Percentiles rank a stretch among this genome's conserved stretches.
Conservation (phyloP, 441 rosid genomes). For the Corymbia citriodora region DNA sequence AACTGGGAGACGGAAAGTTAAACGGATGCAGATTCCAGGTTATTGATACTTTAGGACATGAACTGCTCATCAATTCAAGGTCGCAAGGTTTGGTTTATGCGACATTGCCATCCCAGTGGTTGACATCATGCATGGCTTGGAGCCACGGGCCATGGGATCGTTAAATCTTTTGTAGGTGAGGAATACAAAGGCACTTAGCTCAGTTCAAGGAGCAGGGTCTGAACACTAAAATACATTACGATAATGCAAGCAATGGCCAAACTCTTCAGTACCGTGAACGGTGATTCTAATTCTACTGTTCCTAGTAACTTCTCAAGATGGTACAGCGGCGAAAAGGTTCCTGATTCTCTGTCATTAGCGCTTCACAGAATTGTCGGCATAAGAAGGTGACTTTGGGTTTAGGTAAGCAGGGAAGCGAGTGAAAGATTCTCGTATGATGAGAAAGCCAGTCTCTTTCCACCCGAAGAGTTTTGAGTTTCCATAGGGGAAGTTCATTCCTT, state of each 20-base stretch:
- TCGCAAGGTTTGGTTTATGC: constrained; percentile 92
- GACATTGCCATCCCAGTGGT: constrained; percentile 95
- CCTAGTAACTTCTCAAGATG: neutral
- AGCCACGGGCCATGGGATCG: constrained; percentile 90
- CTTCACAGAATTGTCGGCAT: neutral
- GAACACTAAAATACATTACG: constrained; percentile 83
- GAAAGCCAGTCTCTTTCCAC: too few species aligned
- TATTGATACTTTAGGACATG: constrained; percentile 94
- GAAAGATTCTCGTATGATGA: too few species aligned
- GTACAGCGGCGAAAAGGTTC: constrained; percentile 79
- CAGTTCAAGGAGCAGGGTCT: constrained; percentile 86
- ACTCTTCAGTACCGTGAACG: constrained; percentile 41
- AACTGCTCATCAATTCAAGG: constrained; percentile 80
- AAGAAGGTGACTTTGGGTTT: constrained; percentile 13
- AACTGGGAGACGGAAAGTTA: constrained; percentile 83
- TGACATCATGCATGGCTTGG: constrained; percentile 90
- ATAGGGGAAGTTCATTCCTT: too few species aligned
- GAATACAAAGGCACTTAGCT: constrained; percentile 73
- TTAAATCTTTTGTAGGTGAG: constrained; percentile 89
- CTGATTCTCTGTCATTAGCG: constrained; percentile 16
- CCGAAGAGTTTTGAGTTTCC: too few species aligned
- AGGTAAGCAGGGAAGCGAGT: neutral
- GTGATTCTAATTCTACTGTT: neutral
- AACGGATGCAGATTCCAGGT: constrained; percentile 93
- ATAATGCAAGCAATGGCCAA: constrained; percentile 77